Evolutionary conservation across 805 yeast species (phyloP).

Genomic region (Starmerella bombicola): DNA sequence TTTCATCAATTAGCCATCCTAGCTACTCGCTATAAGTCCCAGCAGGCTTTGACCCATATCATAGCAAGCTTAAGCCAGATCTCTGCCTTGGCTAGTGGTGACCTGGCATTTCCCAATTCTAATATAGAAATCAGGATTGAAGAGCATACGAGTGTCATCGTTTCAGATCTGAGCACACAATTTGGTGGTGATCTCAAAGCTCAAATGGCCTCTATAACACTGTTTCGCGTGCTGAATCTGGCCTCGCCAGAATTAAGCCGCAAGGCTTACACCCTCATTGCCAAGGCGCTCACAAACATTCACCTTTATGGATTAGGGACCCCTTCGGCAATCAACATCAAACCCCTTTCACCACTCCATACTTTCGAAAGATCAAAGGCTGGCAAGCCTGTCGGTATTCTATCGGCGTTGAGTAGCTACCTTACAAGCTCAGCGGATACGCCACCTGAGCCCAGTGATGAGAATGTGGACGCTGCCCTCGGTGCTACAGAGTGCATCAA

Average conservation of each 20-base stretch:
- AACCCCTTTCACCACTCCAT: constrained; percentile 50
- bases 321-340: constrained; percentile 25
- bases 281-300: constrained; percentile 49
- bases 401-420: constrained; percentile 84
- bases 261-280: constrained; percentile 47
- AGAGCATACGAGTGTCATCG: constrained; percentile 48
- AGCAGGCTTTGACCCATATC: constrained; percentile 49
- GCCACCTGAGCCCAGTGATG: constrained; percentile 82
- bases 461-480: constrained; percentile 75
- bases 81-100: constrained; percentile 47
- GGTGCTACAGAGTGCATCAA: constrained; percentile 74
- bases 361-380: constrained; percentile 49
- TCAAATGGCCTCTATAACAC: constrained; percentile 74
- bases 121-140: constrained; percentile 31
- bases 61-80: constrained; percentile 54
- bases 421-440: constrained; percentile 79
- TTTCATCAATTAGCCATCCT: constrained; percentile 74
- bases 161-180: constrained; percentile 67
- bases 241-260: constrained; percentile 37
- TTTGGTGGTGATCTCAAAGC: constrained; percentile 88
- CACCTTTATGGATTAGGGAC: constrained; percentile 59
- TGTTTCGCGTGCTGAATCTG: constrained; percentile 62
- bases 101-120: constrained; percentile 24
- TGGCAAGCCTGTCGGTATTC: constrained; percentile 61
- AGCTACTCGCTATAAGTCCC: constrained; percentile 51